phyloP scores from a whole-genome alignment of 1,284 basidiomycete genomes.

The Neonothopanus nambi region DNA sequence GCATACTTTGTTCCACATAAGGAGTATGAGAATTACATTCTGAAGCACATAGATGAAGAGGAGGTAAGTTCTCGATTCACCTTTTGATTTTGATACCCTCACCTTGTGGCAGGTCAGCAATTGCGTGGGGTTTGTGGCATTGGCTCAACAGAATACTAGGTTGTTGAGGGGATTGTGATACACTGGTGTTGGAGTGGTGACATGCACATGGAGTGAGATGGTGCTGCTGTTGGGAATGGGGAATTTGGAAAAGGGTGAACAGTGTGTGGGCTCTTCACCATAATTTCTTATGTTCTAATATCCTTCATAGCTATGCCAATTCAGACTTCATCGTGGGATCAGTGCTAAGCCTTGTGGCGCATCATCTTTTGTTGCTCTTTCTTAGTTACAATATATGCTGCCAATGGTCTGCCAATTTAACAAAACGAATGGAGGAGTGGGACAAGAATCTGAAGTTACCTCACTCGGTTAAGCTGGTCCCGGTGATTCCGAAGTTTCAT shows the following conservation, averaged over 20 bases:
- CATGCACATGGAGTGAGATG: slow-evolving; percentile 13
- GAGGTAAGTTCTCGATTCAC: slow-evolving; percentile 15
- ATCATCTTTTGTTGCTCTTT: not conserved
- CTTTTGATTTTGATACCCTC: slow-evolving; percentile 5
- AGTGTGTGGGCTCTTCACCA: no score
- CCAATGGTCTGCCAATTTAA: slow-evolving; percentile 18
- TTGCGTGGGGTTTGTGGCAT: slow-evolving; percentile 13
- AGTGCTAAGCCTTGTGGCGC: not conserved
- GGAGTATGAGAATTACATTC: slow-evolving; percentile 15
- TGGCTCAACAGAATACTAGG: slow-evolving; percentile 8
- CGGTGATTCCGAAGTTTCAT: slow-evolving; percentile 15
- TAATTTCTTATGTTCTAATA: no score
- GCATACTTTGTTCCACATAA: slow-evolving; percentile 18
- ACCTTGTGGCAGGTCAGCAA: slow-evolving; percentile 4
- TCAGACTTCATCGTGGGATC: slow-evolving; percentile 20
- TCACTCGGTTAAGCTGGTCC: not conserved
- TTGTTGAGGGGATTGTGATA: slow-evolving; percentile 9
- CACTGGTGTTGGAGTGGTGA: slow-evolving; percentile 14
- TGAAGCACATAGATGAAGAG: slow-evolving; percentile 17
- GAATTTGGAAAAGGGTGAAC: slow-evolving; percentile 18
- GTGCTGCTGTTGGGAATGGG: slow-evolving; percentile 10
- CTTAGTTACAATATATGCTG: slow-evolving; percentile 22
- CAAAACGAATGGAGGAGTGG: not conserved
- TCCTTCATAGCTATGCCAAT: slow-evolving; percentile 25
- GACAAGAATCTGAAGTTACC: not conserved